Evolutionary conservation across 2,329 filamentous ascomycete genomes (phyloP).

Genomic region (Claviceps cyperi): DNA sequence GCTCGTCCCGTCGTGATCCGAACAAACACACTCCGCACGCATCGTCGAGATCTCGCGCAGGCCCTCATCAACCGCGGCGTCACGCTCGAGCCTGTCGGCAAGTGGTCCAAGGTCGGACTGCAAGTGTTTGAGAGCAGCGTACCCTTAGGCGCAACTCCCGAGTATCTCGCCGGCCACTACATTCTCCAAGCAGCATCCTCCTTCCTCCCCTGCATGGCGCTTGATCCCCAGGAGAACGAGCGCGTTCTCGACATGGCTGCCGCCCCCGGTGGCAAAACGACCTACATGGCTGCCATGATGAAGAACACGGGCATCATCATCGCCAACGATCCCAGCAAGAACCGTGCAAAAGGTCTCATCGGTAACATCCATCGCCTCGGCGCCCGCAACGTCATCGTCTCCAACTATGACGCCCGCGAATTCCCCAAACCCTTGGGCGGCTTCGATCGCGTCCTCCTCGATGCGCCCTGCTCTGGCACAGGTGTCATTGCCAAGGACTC

Average conservation of each 20-base stretch:
- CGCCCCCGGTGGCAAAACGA: slow-evolving; percentile 16
- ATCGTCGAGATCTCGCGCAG: slow-evolving; percentile 70
- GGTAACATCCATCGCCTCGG: slow-evolving; percentile 95
- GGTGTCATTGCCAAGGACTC: slow-evolving; percentile 96
- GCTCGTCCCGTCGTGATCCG: slow-evolving; percentile 87
- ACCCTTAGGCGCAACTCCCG: slow-evolving; percentile 84
- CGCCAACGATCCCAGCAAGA: slow-evolving; percentile 91
- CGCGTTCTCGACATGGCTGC: slow-evolving; percentile 56
- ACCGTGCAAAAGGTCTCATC: slow-evolving; percentile 88
- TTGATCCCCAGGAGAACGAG: slow-evolving; percentile 87
- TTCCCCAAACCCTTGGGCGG: slow-evolving; percentile 92
- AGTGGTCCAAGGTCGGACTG: slow-evolving; percentile 96
- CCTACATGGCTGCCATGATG: slow-evolving; percentile 52
- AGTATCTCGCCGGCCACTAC: slow-evolving; percentile 95
- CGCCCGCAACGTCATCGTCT: slow-evolving; percentile 86
- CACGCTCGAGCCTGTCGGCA: slow-evolving; percentile 88
- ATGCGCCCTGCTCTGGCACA: slow-evolving; percentile 91
- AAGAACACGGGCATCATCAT: slow-evolving; percentile 85
- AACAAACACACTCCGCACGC: slow-evolving; percentile 81
- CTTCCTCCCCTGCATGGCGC: slow-evolving; percentile 94
- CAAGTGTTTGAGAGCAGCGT: slow-evolving; percentile 85
- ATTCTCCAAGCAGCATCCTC: slow-evolving; percentile 94
- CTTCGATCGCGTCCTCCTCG: slow-evolving; percentile 86
- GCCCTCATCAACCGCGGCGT: slow-evolving; percentile 92
- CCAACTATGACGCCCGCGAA: slow-evolving; percentile 85